Conservation (phyloP, 1,139 yeast species). For the Suhomyces atakaporum region DNA sequence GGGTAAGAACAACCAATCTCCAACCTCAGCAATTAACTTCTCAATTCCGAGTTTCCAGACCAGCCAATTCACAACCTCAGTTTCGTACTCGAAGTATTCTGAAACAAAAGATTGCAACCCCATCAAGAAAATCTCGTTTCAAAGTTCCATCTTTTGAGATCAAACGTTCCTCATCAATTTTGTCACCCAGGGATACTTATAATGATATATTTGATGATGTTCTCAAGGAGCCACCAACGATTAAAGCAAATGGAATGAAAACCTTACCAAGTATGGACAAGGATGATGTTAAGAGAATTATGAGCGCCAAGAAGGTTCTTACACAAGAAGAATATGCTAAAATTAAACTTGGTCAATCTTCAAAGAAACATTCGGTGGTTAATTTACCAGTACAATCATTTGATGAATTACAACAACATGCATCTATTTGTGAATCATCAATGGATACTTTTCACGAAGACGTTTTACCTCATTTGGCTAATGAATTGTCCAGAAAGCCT, state of each 20-base stretch:
- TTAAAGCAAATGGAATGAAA: slow-evolving; percentile 42
- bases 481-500: slow-evolving; percentile 38
- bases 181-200: slow-evolving; percentile 42
- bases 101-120: slow-evolving; percentile 7
- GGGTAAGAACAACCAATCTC: slow-evolving; percentile 9
- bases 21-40: slow-evolving; percentile 10
- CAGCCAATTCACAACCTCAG: slow-evolving; percentile 7
- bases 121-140: slow-evolving; percentile 29
- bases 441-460: slow-evolving; percentile 23
- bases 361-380: slow-evolving; percentile 35
- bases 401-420: slow-evolving; percentile 41
- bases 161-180: slow-evolving; percentile 35
- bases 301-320: slow-evolving; percentile 41
- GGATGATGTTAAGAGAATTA: slow-evolving; percentile 46
- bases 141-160: slow-evolving; percentile 50
- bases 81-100: slow-evolving; percentile 8
- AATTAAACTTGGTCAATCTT: slow-evolving; percentile 33
- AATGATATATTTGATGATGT: slow-evolving; percentile 47
- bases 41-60: slow-evolving; percentile 11
- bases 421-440: slow-evolving; percentile 42
- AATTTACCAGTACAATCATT: slow-evolving; percentile 29
- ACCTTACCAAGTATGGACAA: slow-evolving; percentile 52
- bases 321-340: slow-evolving; percentile 46
- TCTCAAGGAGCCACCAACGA: slow-evolving; percentile 36
- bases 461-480: slow-evolving; percentile 35